Percentiles rank a stretch among this genome's conserved stretches.
These are phyloP conservation scores for Vitis riparia DNA, from an alignment of 164 flowering plant genomes.

Conservation along the genomic window DNA sequence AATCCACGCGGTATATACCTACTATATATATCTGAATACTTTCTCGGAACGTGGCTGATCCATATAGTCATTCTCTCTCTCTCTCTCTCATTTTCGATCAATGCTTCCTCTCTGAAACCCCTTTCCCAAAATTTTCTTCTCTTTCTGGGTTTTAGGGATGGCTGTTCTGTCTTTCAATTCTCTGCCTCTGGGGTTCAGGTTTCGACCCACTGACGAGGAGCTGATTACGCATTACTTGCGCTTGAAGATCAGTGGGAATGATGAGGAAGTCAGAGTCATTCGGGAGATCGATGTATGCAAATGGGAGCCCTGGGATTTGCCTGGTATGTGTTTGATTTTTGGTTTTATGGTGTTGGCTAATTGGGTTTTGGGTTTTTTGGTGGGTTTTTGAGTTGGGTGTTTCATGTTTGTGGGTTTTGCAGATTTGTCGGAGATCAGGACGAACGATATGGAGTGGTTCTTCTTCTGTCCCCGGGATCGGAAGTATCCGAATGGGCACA, in stretches of 20 bases:
- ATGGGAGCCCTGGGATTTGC: constrained; percentile 86
- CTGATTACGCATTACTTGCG: constrained; percentile 50
- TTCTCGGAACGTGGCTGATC: too few relatives aligned
- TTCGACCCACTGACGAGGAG: constrained; percentile 67
- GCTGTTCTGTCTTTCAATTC: constrained; percentile 21
- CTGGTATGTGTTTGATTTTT: constrained; percentile 35
- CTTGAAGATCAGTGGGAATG: constrained; percentile 47
- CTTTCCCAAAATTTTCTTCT: not conserved
- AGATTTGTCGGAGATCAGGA: constrained; percentile 53
- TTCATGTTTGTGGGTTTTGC: not conserved
- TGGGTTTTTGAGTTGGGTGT: not conserved
- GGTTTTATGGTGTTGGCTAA: not conserved
- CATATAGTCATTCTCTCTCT: too few relatives aligned
- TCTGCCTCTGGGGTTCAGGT: constrained; percentile 67
- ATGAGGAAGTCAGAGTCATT: constrained; percentile 38
- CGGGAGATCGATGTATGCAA: constrained; percentile 68
- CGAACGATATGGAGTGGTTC: constrained; percentile 67
- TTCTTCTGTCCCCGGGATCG: constrained; percentile 68
- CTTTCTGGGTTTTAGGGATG: constrained; percentile 5
- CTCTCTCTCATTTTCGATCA: too few relatives aligned
- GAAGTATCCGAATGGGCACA: constrained; percentile 70
- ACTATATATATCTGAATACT: too few relatives aligned
- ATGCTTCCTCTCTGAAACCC: not conserved
- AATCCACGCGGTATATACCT: too few relatives aligned
- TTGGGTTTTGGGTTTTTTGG: not conserved